A percentile compares a stretch with the other conserved stretches of the same genome.
These are phyloP conservation scores for Delonix regia DNA, from an alignment of 306 rosid species.

Conservation along the genomic window DNA sequence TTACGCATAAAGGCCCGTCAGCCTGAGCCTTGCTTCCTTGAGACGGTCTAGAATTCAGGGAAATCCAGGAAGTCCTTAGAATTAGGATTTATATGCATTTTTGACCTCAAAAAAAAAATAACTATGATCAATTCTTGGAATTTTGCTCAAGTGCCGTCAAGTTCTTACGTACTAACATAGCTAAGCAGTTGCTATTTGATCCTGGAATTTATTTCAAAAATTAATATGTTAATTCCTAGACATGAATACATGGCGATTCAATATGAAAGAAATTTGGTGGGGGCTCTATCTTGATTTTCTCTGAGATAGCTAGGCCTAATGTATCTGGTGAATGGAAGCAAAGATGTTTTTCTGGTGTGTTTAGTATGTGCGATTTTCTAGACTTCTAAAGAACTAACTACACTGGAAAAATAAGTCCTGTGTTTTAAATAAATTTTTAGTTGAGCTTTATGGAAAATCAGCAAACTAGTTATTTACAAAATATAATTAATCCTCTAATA, in stretches of 20 bases:
- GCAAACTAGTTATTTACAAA: background rate
- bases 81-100: slow-evolving; percentile 7
- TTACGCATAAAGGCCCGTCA: slow-evolving; percentile 12
- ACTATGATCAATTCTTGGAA: background rate
- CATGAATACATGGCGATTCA: background rate
- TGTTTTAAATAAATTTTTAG: background rate
- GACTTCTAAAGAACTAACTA: background rate
- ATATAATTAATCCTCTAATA: background rate
- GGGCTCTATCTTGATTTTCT: background rate
- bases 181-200: background rate
- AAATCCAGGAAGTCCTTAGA: background rate
- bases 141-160: background rate
- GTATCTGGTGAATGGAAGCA: background rate
- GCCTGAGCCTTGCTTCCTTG: slow-evolving; percentile 17
- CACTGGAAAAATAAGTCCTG: background rate
- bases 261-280: background rate
- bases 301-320: background rate
- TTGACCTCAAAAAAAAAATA: background rate
- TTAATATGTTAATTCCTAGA: background rate
- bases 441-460: background rate
- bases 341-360: background rate
- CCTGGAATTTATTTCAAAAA: background rate
- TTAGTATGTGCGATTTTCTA: background rate
- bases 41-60: background rate
- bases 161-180: background rate